Evolutionary conservation across 768 basidiomycete genomes (phyloP).

Genomic region (Dendrothele bispora): DNA sequence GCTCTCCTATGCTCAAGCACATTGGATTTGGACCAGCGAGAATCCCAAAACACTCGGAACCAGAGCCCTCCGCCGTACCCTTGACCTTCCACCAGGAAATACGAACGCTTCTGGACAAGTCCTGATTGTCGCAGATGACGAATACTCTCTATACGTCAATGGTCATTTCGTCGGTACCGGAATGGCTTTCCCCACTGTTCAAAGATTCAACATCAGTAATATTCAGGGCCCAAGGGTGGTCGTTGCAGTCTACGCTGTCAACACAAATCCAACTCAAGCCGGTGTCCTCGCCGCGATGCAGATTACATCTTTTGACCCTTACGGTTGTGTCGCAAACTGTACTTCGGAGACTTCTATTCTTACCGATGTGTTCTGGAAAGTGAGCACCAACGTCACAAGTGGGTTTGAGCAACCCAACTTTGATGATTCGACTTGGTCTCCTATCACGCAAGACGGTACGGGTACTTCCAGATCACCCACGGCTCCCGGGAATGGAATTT

Average conservation of each 20-base stretch:
- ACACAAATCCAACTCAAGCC: conserved; percentile 4
- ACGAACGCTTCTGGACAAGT: conserved; percentile 18
- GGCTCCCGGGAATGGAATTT: background rate
- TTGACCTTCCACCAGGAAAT: conserved; percentile 20
- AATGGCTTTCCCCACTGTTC: background rate
- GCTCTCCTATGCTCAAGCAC: conserved; percentile 16
- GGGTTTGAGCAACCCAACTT: conserved; percentile 4
- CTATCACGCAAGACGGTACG: conserved; percentile 1
- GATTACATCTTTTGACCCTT: conserved; percentile 1
- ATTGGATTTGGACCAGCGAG: conserved; percentile 30
- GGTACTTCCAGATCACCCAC: too few relatives aligned
- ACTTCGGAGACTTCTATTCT: background rate
- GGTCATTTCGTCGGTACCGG: conserved; percentile 20
- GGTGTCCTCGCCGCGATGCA: conserved; percentile 9
- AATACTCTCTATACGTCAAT: conserved; percentile 26
- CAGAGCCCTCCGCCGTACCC: conserved; percentile 27
- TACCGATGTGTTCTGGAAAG: conserved; percentile 2
- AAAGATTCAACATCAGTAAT: background rate
- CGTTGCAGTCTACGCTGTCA: conserved; percentile 2
- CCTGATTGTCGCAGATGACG: conserved; percentile 27
- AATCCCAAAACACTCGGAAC: conserved; percentile 14
- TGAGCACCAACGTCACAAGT: conserved; percentile 1
- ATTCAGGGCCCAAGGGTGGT: conserved; percentile 3
- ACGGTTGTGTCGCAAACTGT: background rate
- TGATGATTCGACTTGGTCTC: conserved; percentile 9